phyloP scores from a whole-genome alignment of 2,329 filamentous ascomycete species.

The Sporothrix mexicana region DNA sequence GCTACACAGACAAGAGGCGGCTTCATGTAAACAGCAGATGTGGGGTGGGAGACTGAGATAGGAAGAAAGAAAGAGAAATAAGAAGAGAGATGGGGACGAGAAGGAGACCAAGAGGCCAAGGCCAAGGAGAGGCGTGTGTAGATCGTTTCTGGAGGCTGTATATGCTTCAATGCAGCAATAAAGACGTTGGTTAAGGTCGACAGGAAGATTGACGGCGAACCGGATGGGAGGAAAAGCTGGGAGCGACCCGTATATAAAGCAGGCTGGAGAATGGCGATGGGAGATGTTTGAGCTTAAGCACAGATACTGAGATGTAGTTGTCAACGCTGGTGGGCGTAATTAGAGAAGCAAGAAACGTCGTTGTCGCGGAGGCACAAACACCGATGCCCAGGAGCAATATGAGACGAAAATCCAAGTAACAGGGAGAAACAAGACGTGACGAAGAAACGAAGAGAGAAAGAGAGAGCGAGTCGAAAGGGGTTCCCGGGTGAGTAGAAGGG shows the following conservation, averaged over 20 bases:
- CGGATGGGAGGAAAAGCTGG: conserved; percentile 26
- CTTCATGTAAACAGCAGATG: conserved; percentile 41
- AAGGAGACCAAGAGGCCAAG: neutral
- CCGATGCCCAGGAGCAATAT: conserved; percentile 14
- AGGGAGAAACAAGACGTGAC: neutral
- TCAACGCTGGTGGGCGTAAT: neutral
- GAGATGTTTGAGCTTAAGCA: neutral
- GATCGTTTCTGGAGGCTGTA: conserved; percentile 29
- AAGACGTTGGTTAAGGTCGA: conserved; percentile 1
- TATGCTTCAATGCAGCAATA: conserved; percentile 34
- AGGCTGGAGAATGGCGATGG: conserved; percentile 10
- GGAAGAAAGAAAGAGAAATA: neutral
- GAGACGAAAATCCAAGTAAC: conserved; percentile 27
- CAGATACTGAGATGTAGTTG: neutral
- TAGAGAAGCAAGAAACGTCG: neutral
- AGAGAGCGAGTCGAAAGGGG: neutral
- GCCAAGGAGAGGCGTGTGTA: conserved; percentile 19
- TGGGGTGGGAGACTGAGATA: neutral
- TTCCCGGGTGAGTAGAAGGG: neutral
- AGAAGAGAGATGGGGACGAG: neutral
- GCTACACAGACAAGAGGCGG: conserved; percentile 37
- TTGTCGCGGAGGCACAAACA: conserved; percentile 20
- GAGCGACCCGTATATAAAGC: conserved; percentile 17
- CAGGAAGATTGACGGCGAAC: conserved; percentile 22
- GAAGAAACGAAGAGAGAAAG: neutral